phyloP scores from a whole-genome alignment of 1,139 yeast species.

The Geotrichum bryndzae region DNA sequence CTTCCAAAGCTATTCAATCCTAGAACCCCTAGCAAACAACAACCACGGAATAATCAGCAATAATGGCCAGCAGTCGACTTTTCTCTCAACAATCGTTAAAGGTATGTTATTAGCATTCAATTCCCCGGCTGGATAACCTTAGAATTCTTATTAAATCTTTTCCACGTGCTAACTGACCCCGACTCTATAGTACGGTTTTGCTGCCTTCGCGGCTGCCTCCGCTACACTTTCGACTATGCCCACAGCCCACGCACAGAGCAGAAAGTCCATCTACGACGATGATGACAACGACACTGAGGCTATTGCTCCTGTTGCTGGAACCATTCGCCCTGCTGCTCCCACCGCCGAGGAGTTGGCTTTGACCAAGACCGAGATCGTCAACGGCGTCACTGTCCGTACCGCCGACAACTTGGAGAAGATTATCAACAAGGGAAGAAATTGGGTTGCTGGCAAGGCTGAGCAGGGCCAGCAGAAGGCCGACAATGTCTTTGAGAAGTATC shows the following conservation, averaged over 20 bases:
- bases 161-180: neutral
- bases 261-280: slow-evolving; percentile 58
- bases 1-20: neutral
- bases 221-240: slow-evolving; percentile 18
- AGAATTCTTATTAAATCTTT: neutral
- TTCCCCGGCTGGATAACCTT: neutral
- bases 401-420: slow-evolving; percentile 45
- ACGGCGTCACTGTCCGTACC: slow-evolving; percentile 55
- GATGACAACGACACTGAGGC: slow-evolving; percentile 29
- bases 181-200: slow-evolving; percentile 6
- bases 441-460: slow-evolving; percentile 31
- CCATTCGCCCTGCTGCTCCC: slow-evolving; percentile 48
- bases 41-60: neutral
- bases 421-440: slow-evolving; percentile 46
- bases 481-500: slow-evolving; percentile 45
- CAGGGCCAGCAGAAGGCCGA: slow-evolving; percentile 39
- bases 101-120: neutral
- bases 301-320: slow-evolving; percentile 49
- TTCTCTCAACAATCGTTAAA: slow-evolving; percentile 9
- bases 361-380: slow-evolving; percentile 41
- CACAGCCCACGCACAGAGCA: slow-evolving; percentile 26
- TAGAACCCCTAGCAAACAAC: neutral
- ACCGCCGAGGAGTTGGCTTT: slow-evolving; percentile 37
- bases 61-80: slow-evolving; percentile 14
- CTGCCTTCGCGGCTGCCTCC: slow-evolving; percentile 13